Evolutionary conservation across 805 yeast genomes (phyloP), one percentile per base, ranked within the genome.

Genomic region (Candida germanica): DNA sequence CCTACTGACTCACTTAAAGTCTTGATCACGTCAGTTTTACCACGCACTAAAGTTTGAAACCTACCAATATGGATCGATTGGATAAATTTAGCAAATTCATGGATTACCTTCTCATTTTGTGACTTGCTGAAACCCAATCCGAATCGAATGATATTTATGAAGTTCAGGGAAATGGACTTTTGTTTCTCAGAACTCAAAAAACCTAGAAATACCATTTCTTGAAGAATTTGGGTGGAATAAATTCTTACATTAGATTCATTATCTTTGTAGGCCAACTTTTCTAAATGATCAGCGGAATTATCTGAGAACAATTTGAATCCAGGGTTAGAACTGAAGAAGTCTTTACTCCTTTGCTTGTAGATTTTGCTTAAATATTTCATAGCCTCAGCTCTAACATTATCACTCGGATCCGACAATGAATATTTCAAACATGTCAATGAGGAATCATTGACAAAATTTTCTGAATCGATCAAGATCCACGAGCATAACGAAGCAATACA

Each of bases 351-450:
- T 6, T 47, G 26, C 33, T 59, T 64, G 51, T 75, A 76, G 15
- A 79, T 58, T 48, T 64, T 77, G 9, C 65, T 54, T 29, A 88
- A 59, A 3, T 73, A 69, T 46, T 69, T 75, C 17, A 83, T 52
- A 2, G 79, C 88, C 47, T 84, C 87, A 6, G 68, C 53, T 46
- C 95, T 71, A 1, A 86, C 94, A 3, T 53, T 43, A 8, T 73
- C 57, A 11, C 75, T 71, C 2, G 77, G 65, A 51, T 88, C 96
- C n/a, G 89, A 79, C 27, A 89, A 61, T 22, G 86, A 65, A 94
- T 94, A 84, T 4, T 95, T 95, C 50, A 84, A 71, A 56, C 84
- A 86, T 43, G 88, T 73, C 44, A 87, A 66, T 50, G 79, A 86
- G 1, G 80, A 65, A 9, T 82, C 79, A 42, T 78, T 83, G 44